Percentiles rank a stretch among this genome's conserved stretches.
Evolutionary conservation across 2,329 filamentous ascomycete species (phyloP).

Genomic region (Colletotrichum abscissum): DNA sequence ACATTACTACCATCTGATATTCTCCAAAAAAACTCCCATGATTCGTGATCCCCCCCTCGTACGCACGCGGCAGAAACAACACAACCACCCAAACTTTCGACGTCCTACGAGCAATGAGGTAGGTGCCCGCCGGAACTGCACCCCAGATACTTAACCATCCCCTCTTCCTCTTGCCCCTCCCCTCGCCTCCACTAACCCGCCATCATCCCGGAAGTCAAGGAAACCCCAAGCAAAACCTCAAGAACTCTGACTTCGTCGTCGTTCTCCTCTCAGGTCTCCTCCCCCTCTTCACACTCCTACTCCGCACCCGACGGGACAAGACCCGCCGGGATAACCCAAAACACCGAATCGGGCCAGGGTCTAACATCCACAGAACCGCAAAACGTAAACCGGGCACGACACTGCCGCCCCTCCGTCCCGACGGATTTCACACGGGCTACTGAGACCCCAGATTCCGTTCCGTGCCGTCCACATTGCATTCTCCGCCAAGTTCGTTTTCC

Average conservation of each 20-base stretch:
- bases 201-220: too few species aligned
- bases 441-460: constrained; percentile 2
- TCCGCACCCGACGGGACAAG: too few species aligned
- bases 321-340: constrained; percentile 9
- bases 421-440: neutral
- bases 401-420: neutral
- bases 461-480: neutral
- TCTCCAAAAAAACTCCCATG: neutral
- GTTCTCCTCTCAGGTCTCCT: too few species aligned
- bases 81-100: too few species aligned
- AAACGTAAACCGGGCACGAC: neutral
- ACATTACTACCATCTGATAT: neutral
- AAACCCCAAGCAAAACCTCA: too few species aligned
- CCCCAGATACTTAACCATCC: neutral
- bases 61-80: neutral
- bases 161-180: neutral
- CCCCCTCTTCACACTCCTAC: neutral
- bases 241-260: too few species aligned
- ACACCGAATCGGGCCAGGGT: neutral
- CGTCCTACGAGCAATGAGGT: neutral
- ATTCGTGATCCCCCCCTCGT: neutral
- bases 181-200: neutral
- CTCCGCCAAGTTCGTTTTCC: neutral
- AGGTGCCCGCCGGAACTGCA: neutral
- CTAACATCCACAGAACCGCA: neutral